A percentile compares a stretch with the other conserved stretches of the same genome.
phyloP scores from a whole-genome alignment of 306 rosid genomes.

The Lagenaria siceraria region DNA sequence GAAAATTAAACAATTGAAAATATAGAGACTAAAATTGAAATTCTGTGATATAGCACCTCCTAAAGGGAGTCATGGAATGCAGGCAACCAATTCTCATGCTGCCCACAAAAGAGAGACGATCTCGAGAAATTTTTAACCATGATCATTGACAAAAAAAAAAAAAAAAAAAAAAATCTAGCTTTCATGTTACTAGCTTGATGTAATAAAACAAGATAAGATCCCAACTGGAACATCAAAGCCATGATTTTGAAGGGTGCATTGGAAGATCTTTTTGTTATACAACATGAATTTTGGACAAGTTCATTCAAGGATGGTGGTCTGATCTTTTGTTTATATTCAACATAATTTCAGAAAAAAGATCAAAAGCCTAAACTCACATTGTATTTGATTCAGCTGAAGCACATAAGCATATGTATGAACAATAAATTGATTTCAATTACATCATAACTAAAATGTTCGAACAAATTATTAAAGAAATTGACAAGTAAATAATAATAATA shows the following conservation, averaged over 20 bases:
- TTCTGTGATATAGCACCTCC: too few relatives aligned
- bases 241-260: not conserved
- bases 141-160: too few relatives aligned
- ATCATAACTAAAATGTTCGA: slow-evolving; percentile 26
- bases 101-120: not conserved
- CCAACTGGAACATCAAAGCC: not conserved
- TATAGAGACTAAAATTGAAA: too few relatives aligned
- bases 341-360: not conserved
- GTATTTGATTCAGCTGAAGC: not conserved
- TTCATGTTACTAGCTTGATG: not conserved
- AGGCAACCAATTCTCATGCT: too few relatives aligned
- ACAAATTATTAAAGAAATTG: slow-evolving; percentile 53
- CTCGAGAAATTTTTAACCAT: not conserved
- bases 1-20: too few relatives aligned
- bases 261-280: not conserved
- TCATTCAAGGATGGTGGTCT: too few relatives aligned
- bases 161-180: not conserved
- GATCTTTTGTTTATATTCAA: not conserved
- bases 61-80: too few relatives aligned
- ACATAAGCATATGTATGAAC: not conserved
- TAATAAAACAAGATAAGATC: not conserved
- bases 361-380: not conserved
- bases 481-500: slow-evolving; percentile 42
- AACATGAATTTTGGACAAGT: not conserved
- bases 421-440: slow-evolving; percentile 12